These are phyloP conservation scores for Lecanosticta acicola DNA, from an alignment of 2,329 filamentous ascomycete species.

Conservation along the genomic window DNA sequence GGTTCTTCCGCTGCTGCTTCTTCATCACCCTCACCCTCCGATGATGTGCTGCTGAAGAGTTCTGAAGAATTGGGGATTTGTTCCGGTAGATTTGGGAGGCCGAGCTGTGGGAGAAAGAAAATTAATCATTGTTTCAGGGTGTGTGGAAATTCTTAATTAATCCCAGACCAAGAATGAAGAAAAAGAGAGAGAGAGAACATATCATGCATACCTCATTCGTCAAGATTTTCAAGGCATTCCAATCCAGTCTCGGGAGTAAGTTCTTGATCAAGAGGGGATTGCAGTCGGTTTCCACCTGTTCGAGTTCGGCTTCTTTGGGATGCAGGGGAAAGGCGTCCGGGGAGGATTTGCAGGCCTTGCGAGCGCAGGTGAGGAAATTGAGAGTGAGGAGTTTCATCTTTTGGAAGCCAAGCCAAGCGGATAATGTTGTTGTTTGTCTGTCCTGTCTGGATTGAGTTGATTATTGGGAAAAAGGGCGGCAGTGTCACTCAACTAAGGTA, in stretches of 20 bases:
- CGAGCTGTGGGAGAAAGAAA: conserved; percentile 55
- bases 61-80: conserved; percentile 32
- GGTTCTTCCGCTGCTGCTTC: conserved; percentile 58
- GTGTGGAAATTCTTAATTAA: no score
- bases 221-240: conserved; percentile 70
- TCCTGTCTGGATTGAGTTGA: conserved; percentile 1
- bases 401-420: no score
- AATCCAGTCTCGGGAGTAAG: conserved; percentile 81
- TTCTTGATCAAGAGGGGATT: conserved; percentile 78
- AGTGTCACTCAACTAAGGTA: no score
- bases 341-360: conserved; percentile 85
- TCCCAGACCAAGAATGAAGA: no score
- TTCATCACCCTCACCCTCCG: conserved; percentile 55
- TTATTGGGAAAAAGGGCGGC: background rate
- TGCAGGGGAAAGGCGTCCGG: conserved; percentile 81
- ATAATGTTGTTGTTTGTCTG: background rate
- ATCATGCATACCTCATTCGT: conserved; percentile 76
- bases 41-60: no score
- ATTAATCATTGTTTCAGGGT: no score
- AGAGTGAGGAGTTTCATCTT: conserved; percentile 93
- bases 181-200: conserved; percentile 44
- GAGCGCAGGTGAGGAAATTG: conserved; percentile 94
- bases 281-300: conserved; percentile 73
- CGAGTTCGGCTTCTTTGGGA: conserved; percentile 85
- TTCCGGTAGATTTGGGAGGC: conserved; percentile 65